A percentile compares a stretch with the other conserved stretches of the same genome.
These are phyloP conservation scores for Amaranthus palmeri DNA, from an alignment of 148 eudicot species.

Conservation along the genomic window DNA sequence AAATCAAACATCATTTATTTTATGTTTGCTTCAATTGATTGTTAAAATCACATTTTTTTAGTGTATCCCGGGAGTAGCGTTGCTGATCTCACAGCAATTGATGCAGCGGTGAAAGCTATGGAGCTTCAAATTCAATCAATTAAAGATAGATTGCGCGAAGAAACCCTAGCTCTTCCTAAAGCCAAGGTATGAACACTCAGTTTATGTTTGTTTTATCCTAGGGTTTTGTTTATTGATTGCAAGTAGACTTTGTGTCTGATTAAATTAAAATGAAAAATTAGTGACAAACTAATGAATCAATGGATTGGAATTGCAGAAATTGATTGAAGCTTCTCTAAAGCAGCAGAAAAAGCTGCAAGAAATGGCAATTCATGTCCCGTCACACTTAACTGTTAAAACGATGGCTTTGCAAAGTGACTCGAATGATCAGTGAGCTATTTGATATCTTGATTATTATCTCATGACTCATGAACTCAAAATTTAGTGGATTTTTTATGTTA, in stretches of 20 bases:
- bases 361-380: conserved; percentile 56
- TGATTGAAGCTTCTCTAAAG: conserved; percentile 64
- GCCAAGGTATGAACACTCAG: conserved; percentile 48
- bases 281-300: too few species aligned
- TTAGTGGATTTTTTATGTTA: neutral
- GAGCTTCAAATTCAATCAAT: conserved; percentile 79
- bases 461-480: neutral
- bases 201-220: neutral
- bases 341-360: conserved; percentile 75
- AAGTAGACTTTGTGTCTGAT: neutral
- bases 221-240: conserved; percentile 8
- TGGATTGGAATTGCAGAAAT: conserved; percentile 38
- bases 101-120: conserved; percentile 62
- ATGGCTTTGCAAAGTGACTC: conserved; percentile 27
- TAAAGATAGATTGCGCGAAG: conserved; percentile 66
- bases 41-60: conserved; percentile 12
- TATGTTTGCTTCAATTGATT: neutral
- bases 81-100: conserved; percentile 68
- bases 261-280: too few species aligned
- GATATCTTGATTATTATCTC: neutral
- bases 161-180: conserved; percentile 77
- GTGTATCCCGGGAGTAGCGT: conserved; percentile 82
- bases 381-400: conserved; percentile 39
- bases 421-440: conserved; percentile 34
- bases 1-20: neutral